Conservation (phyloP, 345 rosid species). For the Eutrema heterophyllum region DNA sequence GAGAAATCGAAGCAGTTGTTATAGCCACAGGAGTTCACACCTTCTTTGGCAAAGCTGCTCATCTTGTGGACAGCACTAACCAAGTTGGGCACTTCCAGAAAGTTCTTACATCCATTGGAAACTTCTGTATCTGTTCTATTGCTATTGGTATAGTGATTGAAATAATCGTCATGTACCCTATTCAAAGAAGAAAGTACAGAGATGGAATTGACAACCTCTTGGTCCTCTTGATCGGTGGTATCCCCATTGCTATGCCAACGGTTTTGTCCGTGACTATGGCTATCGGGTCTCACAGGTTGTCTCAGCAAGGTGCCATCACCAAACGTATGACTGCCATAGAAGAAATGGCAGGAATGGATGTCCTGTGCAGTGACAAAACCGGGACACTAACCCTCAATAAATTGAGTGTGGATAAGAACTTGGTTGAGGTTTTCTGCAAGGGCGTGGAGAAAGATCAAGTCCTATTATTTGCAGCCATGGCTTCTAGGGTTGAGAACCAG, state of each 20-base stretch:
- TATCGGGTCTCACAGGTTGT: conserved; percentile 38
- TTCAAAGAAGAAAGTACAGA: conserved; percentile 47
- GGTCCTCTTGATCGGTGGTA: conserved; percentile 90
- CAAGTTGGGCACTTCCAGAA: conserved; percentile 42
- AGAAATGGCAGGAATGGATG: conserved; percentile 43
- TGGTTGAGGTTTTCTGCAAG: conserved; percentile 37
- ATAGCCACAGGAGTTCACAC: conserved; percentile 40
- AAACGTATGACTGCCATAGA: conserved; percentile 42
- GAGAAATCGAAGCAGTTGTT: conserved; percentile 40
- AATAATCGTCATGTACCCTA: conserved; percentile 47
- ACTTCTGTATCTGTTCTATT: conserved; percentile 48
- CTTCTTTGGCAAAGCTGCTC: conserved; percentile 41
- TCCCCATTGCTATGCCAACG: conserved; percentile 98
- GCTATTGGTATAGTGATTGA: conserved; percentile 44
- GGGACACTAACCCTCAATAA: conserved; percentile 38
- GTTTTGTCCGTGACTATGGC: conserved; percentile 69
- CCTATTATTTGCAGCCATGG: conserved; percentile 35
- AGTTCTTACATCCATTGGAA: conserved; percentile 50
- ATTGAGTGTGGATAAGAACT: conserved; percentile 35
- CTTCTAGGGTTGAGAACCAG: conserved; percentile 39
- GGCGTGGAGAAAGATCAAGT: conserved; percentile 40
- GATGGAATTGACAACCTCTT: conserved; percentile 75
- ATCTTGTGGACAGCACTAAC: conserved; percentile 42
- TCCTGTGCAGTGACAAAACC: conserved; percentile 51
- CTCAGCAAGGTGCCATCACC: conserved; percentile 42